These are phyloP conservation scores for Aspergillus clavatus DNA, from an alignment of 2,329 filamentous ascomycete species.

Conservation along the genomic window DNA sequence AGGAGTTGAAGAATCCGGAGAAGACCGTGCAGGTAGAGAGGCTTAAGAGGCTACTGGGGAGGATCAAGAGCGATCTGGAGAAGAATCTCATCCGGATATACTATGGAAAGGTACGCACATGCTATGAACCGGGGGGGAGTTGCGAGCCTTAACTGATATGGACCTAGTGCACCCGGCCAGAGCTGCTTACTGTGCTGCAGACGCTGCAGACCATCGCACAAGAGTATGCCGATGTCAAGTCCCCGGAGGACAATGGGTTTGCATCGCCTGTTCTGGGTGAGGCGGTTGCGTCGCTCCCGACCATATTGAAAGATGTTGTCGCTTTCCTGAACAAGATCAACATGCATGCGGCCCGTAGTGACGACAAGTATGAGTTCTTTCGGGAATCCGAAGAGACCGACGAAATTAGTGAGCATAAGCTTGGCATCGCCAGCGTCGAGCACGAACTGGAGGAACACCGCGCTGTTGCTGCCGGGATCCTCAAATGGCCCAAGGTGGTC, in stretches of 20 bases:
- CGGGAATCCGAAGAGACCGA: constrained; percentile 82
- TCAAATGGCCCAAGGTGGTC: constrained; percentile 67
- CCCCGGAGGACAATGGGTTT: constrained; percentile 66
- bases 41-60: constrained; percentile 65
- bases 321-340: constrained; percentile 81
- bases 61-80: constrained; percentile 76
- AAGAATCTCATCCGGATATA: constrained; percentile 92
- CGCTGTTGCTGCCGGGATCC: constrained; percentile 61
- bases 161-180: constrained; percentile 68
- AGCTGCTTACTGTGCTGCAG: constrained; percentile 79
- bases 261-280: constrained; percentile 62
- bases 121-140: neutral
- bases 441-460: constrained; percentile 79
- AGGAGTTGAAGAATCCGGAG: constrained; percentile 71
- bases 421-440: constrained; percentile 87
- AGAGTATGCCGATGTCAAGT: constrained; percentile 66
- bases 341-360: constrained; percentile 69
- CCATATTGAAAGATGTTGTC: constrained; percentile 67
- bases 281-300: constrained; percentile 70
- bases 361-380: constrained; percentile 96
- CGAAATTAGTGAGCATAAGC: constrained; percentile 79
- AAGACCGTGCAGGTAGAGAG: constrained; percentile 66
- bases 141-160: constrained; percentile 14
- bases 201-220: constrained; percentile 75
- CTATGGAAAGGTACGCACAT: constrained; percentile 66